Percentiles rank a stretch among this genome's conserved stretches.
Conservation (phyloP, 2,329 filamentous ascomycete species). For the Lecanicillium sp. region DNA sequence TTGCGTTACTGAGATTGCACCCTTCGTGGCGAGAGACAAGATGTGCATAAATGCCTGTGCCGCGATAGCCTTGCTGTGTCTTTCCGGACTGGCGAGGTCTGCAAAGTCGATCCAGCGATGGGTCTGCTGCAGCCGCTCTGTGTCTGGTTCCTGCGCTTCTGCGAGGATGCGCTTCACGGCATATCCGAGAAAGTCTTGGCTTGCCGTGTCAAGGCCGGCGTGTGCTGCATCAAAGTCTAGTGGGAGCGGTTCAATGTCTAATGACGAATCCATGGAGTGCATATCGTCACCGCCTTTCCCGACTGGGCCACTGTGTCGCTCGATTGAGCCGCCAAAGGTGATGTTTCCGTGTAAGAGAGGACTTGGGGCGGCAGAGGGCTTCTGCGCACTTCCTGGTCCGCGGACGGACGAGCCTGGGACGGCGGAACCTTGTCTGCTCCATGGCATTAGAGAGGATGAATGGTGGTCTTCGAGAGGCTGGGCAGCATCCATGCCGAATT, state of each 20-base stretch:
- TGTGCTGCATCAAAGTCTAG: slow-evolving; percentile 14
- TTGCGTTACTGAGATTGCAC: slow-evolving; percentile 55
- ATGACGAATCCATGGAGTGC: slow-evolving; percentile 24
- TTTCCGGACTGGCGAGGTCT: slow-evolving; percentile 52
- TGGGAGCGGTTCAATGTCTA: slow-evolving; percentile 16
- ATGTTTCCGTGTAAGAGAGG: slow-evolving; percentile 28
- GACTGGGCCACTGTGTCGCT: slow-evolving; percentile 37
- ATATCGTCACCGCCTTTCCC: slow-evolving; percentile 24
- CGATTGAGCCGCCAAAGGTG: slow-evolving; percentile 29
- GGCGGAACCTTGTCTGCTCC: slow-evolving; percentile 39
- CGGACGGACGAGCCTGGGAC: slow-evolving; percentile 38
- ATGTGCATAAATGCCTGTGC: slow-evolving; percentile 71
- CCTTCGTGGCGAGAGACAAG: slow-evolving; percentile 60
- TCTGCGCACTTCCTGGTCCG: slow-evolving; percentile 28
- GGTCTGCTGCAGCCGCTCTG: slow-evolving; percentile 12
- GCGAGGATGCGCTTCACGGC: slow-evolving; percentile 26
- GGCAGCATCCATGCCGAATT: slow-evolving; percentile 61
- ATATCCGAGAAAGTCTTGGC: slow-evolving; percentile 37
- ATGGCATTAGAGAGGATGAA: slow-evolving; percentile 42
- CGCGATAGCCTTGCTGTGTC: slow-evolving; percentile 51
- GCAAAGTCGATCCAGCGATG: slow-evolving; percentile 56
- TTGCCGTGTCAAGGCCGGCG: slow-evolving; percentile 34
- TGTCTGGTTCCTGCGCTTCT: slow-evolving; percentile 18
- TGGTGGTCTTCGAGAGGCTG: slow-evolving; percentile 60
- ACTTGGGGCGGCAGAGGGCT: slow-evolving; percentile 23